These are phyloP conservation scores for Rugonectria rugulosa DNA, from an alignment of 2,329 filamentous ascomycete genomes.

Conservation along the genomic window DNA sequence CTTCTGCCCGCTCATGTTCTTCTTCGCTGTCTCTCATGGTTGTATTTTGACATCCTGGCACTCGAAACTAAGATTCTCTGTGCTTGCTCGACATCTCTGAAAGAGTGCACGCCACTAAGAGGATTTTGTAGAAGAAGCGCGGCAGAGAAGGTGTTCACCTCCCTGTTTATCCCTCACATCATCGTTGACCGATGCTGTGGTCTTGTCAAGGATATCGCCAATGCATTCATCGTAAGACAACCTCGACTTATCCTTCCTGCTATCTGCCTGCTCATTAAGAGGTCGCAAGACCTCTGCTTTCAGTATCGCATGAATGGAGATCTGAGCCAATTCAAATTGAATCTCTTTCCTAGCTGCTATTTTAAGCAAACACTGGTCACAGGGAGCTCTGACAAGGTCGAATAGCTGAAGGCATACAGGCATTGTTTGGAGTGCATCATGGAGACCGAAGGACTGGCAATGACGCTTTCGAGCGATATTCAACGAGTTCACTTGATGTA, in stretches of 20 bases:
- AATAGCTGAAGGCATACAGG: background rate
- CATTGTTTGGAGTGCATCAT: background rate
- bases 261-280: background rate
- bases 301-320: background rate
- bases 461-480: background rate
- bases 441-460: background rate
- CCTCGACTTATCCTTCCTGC: background rate
- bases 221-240: background rate
- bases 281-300: background rate
- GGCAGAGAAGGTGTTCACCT: background rate
- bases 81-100: background rate
- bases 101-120: background rate
- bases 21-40: background rate
- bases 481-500: background rate
- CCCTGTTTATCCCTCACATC: background rate
- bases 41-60: background rate
- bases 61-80: background rate
- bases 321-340: background rate
- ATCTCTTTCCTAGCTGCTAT: background rate
- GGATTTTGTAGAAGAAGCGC: background rate
- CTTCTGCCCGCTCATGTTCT: background rate
- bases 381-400: background rate
- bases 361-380: background rate
- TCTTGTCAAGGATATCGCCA: background rate
- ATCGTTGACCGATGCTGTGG: background rate